Base-by-base conservation (phyloP, 768 basidiomycete genomes). In the Pholiota molesta region DNA sequence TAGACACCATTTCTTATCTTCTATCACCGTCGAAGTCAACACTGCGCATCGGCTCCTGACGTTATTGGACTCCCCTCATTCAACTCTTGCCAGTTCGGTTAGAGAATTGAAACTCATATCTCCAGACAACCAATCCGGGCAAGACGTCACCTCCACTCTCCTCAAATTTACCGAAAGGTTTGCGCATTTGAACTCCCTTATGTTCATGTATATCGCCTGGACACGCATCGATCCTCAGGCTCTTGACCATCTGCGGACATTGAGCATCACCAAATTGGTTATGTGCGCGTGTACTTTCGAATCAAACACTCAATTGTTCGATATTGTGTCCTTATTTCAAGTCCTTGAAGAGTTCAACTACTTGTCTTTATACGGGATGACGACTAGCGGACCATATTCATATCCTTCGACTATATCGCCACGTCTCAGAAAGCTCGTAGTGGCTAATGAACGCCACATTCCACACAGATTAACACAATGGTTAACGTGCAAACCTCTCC, bases 1-100 rank as follows among this genome's bases (percentile, higher is more conserved):
- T 10, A 65, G 71, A 33, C 63, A 54, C 11, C 66, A 65, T 52
- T 61, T 73, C 29, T 63, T 72, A 39, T 42, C 42, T 16, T 33
- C 61, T 21, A 37, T 62, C 47, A 52, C 11, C n/a, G 40, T 62
- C 10, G 3, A 52, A 29, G 8, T 31, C 10, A 5, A 23, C 3
- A 62, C 60, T 51, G 54, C 51, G 28, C 14, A 37, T 3, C 13
- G 42, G 14, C 31, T 65, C 14, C 33, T 61, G n/a, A 13, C 13
- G 21, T 16, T 61, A 17, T 42, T 65, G 8, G 21, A 29, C 10
- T 21, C 26, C n/a, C 52, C 60, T 10, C 52, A 49, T 28, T 65
- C 56, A 21, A 45, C 26, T 3, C 52, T 65, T 26, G 17, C 57
- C 17, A 28, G 45, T 14, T 65, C 52, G 17, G 60, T 65, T 16